phyloP scores from a whole-genome alignment of 257 asterid genomes.

The Sherardia arvensis region DNA sequence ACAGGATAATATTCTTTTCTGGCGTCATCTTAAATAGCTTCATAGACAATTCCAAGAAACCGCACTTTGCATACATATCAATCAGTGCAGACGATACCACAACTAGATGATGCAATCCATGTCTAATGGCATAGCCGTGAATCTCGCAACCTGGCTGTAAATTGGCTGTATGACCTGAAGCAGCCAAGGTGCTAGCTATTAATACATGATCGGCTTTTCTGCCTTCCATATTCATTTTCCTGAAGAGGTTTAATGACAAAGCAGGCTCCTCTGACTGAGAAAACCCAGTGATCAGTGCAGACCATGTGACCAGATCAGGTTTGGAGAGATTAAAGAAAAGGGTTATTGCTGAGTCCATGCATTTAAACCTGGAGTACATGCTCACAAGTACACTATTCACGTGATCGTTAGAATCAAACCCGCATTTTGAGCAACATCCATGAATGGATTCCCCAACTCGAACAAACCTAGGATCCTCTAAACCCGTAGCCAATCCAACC shows the following conservation, averaged over 20 bases:
- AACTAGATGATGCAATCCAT: constrained; percentile 21
- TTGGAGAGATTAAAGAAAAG: constrained; percentile 28
- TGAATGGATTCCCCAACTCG: constrained; percentile 45
- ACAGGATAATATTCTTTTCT: constrained; percentile 38
- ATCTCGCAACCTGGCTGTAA: constrained; percentile 55
- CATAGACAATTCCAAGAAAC: constrained; percentile 53
- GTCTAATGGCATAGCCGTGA: constrained; percentile 66
- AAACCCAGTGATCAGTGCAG: constrained; percentile 59
- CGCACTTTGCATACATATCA: constrained; percentile 89
- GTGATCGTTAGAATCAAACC: constrained; percentile 47
- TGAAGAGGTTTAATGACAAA: constrained; percentile 43
- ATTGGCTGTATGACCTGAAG: constrained; percentile 40
- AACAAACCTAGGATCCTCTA: constrained; percentile 20
- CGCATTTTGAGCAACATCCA: constrained; percentile 42
- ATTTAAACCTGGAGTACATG: constrained; percentile 50
- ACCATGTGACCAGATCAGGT: constrained; percentile 85
- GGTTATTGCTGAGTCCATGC: constrained; percentile 36
- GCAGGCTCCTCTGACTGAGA: constrained; percentile 32
- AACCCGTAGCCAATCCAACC: constrained; percentile 46
- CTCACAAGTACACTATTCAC: constrained; percentile 51
- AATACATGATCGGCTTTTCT: constrained; percentile 37
- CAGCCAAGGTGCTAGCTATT: constrained; percentile 44
- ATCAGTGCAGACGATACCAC: constrained; percentile 66
- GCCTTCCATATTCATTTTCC: constrained; percentile 30
- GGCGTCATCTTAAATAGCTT: constrained; percentile 47